Evolutionary conservation across 768 basidiomycete genomes (phyloP).

Genomic region (Russula ochroleuca): DNA sequence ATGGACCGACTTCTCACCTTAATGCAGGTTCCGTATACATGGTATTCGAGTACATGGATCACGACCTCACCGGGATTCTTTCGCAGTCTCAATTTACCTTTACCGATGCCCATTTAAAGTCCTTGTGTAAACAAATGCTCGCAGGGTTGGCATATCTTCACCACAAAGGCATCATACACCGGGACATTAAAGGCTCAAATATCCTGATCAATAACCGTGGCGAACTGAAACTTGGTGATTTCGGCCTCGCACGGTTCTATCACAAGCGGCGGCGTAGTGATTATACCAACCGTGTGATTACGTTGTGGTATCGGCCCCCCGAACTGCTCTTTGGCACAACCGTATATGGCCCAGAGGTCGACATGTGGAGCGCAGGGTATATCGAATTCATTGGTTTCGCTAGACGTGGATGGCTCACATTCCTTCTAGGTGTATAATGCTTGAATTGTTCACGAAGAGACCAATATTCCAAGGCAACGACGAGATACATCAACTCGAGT

Average conservation of each 20-base stretch:
- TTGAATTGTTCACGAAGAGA: conserved; percentile 92
- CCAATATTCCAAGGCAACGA: conserved; percentile 98
- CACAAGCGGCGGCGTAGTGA: conserved; percentile 85
- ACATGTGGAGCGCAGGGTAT: conserved; percentile 99
- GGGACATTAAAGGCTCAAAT: conserved; percentile 99
- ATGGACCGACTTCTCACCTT: conserved; percentile 5
- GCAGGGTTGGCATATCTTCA: conserved; percentile 92
- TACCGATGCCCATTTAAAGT: conserved; percentile 86
- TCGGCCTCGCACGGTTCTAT: conserved; percentile 95
- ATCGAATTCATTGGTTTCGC: conserved; percentile 27
- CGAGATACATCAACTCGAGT: conserved; percentile 95
- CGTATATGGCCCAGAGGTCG: conserved; percentile 93
- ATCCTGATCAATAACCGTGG: conserved; percentile 89
- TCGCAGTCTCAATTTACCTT: conserved; percentile 88
- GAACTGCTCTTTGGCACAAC: conserved; percentile 94
- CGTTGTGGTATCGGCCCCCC: conserved; percentile 96
- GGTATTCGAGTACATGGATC: conserved; percentile 99
- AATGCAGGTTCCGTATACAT: conserved; percentile 86
- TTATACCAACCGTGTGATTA: conserved; percentile 99
- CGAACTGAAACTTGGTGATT: conserved; percentile 94
- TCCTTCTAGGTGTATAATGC: conserved; percentile 84
- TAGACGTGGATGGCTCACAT: conserved; percentile 3
- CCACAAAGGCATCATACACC: conserved; percentile 92
- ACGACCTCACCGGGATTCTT: conserved; percentile 92
- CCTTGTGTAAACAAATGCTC: conserved; percentile 93